phyloP scores from a whole-genome alignment of 306 rosid genomes.

The Mimosa bimucronata region DNA sequence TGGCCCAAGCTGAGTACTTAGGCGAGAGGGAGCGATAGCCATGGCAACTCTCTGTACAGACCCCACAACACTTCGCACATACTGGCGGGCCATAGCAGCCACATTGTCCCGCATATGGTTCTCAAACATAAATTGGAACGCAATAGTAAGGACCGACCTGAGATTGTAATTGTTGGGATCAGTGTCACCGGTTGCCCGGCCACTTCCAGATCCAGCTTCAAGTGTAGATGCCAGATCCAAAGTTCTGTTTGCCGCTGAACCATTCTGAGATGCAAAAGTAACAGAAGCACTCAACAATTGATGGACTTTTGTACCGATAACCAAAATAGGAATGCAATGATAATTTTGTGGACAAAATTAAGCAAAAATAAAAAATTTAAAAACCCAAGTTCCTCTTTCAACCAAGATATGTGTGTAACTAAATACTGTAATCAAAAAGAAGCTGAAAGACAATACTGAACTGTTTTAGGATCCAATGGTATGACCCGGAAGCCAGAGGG shows the following conservation, averaged over 20 bases:
- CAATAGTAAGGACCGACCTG: slow-evolving; percentile 89
- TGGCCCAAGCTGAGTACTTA: slow-evolving; percentile 65
- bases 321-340: neutral
- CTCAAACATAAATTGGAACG: slow-evolving; percentile 93
- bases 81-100: slow-evolving; percentile 99
- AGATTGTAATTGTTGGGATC: slow-evolving; percentile 66
- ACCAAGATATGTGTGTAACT: no score
- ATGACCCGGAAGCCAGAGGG: slow-evolving; percentile 97
- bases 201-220: slow-evolving; percentile 75
- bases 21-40: slow-evolving; percentile 91
- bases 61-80: slow-evolving; percentile 87
- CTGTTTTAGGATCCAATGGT: slow-evolving; percentile 89
- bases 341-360: neutral
- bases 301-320: neutral
- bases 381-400: neutral
- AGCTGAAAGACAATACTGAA: slow-evolving; percentile 37
- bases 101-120: slow-evolving; percentile 83
- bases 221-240: slow-evolving; percentile 91
- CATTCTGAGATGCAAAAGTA: slow-evolving; percentile 58
- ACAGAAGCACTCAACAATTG: neutral
- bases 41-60: slow-evolving; percentile 98
- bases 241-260: slow-evolving; percentile 64
- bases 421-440: neutral
- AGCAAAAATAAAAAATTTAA: neutral
- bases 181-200: slow-evolving; percentile 64